phyloP scores from a whole-genome alignment of 352 stramenopile species.

The Globisporangium orthogonon region DNA sequence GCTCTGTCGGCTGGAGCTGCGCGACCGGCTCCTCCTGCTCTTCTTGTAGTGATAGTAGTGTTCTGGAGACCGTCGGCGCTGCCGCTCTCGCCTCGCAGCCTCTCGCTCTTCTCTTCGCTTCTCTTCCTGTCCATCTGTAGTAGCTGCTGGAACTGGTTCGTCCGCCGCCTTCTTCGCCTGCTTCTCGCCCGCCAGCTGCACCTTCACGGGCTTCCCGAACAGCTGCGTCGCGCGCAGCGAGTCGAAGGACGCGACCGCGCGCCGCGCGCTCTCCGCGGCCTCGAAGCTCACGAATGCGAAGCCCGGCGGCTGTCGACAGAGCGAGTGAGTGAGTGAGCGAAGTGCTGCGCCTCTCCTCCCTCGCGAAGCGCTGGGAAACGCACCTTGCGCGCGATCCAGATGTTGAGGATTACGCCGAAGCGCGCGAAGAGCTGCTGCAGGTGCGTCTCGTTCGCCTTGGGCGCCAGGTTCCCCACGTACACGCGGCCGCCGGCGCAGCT shows the following conservation, averaged over 20 bases:
- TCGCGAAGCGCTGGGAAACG: not conserved
- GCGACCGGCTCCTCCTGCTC: not conserved
- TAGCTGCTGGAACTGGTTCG: not conserved
- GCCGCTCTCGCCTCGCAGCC: not conserved
- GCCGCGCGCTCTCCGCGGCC: conserved; percentile 29
- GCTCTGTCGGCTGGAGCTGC: too few relatives aligned
- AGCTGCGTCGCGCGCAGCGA: conserved; percentile 39
- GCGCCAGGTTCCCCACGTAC: conserved; percentile 71
- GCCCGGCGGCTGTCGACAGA: conserved; percentile 43
- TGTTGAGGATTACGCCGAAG: conserved; percentile 66
- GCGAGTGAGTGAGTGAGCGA: not conserved
- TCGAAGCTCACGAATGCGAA: conserved; percentile 78
- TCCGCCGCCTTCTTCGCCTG: not conserved
- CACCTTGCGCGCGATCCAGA: conserved; percentile 74
- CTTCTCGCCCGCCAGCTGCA: conserved; percentile 45
- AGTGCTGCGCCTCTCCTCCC: too few relatives aligned
- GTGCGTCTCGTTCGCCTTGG: conserved; percentile 61
- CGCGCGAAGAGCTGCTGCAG: conserved; percentile 49
- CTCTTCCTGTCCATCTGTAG: not conserved
- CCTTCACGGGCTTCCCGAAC: conserved; percentile 64
- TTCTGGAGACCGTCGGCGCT: not conserved
- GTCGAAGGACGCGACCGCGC: conserved; percentile 38
- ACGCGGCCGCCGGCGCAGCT: conserved; percentile 38
- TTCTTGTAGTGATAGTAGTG: not conserved
- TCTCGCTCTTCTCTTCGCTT: not conserved